These are phyloP conservation scores for Chiua sp. DNA, from an alignment of 1,284 basidiomycete species.

Conservation along the genomic window DNA sequence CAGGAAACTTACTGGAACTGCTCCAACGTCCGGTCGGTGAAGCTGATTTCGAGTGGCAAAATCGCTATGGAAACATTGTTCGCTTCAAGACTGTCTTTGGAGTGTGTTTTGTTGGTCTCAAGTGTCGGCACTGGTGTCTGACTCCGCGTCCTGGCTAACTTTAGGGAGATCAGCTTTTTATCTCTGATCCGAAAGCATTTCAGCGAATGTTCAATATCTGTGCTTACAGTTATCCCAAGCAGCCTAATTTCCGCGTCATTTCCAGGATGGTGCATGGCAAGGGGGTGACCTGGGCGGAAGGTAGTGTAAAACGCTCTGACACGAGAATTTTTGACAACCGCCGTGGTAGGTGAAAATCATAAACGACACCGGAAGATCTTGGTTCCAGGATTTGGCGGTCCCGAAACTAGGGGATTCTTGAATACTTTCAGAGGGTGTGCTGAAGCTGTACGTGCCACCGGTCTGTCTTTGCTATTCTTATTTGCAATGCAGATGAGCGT, in stretches of 20 bases:
- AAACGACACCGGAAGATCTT: conserved; percentile 49
- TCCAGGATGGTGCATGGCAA: conserved; percentile 39
- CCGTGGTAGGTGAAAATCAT: conserved; percentile 46
- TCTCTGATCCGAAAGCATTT: conserved; percentile 47
- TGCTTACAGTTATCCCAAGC: conserved; percentile 46
- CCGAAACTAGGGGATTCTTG: conserved; percentile 45
- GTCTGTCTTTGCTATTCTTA: conserved; percentile 10
- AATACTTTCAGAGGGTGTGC: conserved; percentile 38
- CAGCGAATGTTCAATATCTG: conserved; percentile 47
- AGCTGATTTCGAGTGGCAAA: conserved; percentile 37
- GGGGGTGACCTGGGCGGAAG: conserved; percentile 48
- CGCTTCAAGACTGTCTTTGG: conserved; percentile 34
- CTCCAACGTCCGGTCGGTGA: conserved; percentile 30
- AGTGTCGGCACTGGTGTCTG: not conserved
- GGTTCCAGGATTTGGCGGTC: conserved; percentile 47
- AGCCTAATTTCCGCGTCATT: conserved; percentile 36
- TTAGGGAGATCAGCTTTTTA: conserved; percentile 20
- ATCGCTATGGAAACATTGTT: conserved; percentile 34
- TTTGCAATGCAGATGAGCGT: conserved; percentile 43
- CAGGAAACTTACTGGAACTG: conserved; percentile 33
- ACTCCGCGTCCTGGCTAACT: not conserved
- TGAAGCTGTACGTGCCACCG: conserved; percentile 22
- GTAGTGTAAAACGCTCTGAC: conserved; percentile 26
- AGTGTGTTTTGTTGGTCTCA: conserved; percentile 13
- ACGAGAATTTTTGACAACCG: not conserved